Evolutionary conservation across 441 rosid species (phyloP).

Genomic region (Manihot esculenta): DNA sequence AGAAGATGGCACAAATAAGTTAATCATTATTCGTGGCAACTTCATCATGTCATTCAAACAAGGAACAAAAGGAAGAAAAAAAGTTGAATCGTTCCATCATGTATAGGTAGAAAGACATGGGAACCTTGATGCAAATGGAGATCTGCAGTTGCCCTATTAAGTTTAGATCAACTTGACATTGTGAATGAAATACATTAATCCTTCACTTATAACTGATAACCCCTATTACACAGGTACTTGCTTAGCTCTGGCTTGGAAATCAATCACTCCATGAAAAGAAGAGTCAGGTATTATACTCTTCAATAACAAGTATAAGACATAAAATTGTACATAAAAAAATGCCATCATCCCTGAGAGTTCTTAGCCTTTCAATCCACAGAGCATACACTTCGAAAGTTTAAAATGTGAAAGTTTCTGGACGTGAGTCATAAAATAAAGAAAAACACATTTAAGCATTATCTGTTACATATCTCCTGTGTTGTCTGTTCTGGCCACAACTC

Average conservation of each 20-base stretch:
- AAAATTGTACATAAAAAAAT: no score
- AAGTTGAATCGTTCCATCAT: neutral
- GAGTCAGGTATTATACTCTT: no score
- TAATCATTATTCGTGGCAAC: constrained; percentile 1
- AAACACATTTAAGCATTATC: neutral
- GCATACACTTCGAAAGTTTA: neutral
- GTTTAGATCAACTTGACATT: neutral
- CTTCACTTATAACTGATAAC: neutral
- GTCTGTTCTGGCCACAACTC: neutral
- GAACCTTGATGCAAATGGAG: constrained; percentile 1
- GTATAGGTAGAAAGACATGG: no score
- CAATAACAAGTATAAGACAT: no score
- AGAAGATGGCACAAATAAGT: constrained; percentile 28
- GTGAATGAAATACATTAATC: neutral
- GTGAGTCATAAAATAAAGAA: neutral
- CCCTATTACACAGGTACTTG: neutral
- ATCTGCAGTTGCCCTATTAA: neutral
- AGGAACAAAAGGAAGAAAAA: neutral
- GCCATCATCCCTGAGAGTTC: neutral
- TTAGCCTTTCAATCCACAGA: neutral
- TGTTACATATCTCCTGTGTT: neutral
- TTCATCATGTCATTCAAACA: neutral
- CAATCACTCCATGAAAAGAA: neutral
- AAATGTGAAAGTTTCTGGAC: neutral
- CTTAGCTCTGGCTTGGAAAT: neutral